Base-by-base conservation (phyloP, 805 yeast genomes). In the Yamadazyma philogaea region DNA sequence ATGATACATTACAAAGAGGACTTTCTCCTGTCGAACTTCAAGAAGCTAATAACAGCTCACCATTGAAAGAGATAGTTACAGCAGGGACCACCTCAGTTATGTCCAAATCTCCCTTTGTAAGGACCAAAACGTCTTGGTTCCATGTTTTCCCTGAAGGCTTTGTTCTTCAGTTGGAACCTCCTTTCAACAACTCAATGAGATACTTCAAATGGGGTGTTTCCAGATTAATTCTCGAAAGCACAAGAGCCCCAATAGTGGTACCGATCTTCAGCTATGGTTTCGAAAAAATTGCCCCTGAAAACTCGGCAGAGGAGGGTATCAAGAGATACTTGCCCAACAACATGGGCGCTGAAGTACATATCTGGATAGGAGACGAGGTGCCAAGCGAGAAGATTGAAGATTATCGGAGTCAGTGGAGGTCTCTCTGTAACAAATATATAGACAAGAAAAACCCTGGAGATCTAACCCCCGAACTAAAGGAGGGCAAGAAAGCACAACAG, bases 131-230 rank as follows among this genome's bases (percentile, higher is more conserved):
- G 0, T 79, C 87, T 0, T 91, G 98, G 98, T 78, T 93, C 45
- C 98, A 91, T 59, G 79, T 89, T 3, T 91, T 87, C 62, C 99
- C 99, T 0, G 99, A 91, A 61, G 96, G 95, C 0, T 87, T 83
- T 59, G 98, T 91, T 4, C 76, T 91, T 40, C 99, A 93, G 60
- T 60, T 87, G 37, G 75, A 81, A 46, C 81, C 83, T 27, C 96
- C 96, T 0, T 81, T 79, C 57, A 72, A 76, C 38, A 85, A 87
- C 51, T 88, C 97, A 3, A 87, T 93, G 93, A 72, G 96, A 48
- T 91, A 87, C 63, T 91, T 93, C 72, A 84, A 87, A 57, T 91
- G 98, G 98, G 99, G 99, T 0, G 81, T 89, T 1, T 78, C 96
- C 2, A 73, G 99, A 51, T 59, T 90, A 51, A 73, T 93, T 4